Base-by-base conservation (phyloP, 768 basidiomycete species). In the Hypholoma fasciculare region DNA sequence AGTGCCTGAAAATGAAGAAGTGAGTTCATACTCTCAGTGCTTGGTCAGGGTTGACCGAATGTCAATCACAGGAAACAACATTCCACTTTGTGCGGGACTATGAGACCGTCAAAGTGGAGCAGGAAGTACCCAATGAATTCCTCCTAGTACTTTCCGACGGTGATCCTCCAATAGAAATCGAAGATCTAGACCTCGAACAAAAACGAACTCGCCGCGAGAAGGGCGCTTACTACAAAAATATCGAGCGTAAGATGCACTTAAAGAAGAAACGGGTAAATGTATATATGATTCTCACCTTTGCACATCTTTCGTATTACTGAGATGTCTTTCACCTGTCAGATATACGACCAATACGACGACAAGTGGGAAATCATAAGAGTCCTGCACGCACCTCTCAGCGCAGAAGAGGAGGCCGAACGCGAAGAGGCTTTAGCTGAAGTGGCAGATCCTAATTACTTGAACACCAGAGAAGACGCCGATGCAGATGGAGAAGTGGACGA, bases 191-290 rank as follows among this genome's bases (percentile, higher is more conserved):
- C 27, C 72, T 27, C 66, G 75, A 30, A 62, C 67, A 19, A 64
- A 65, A 63, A 37, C 57, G 46, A 13, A 50, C 69, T 20, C 64
- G 58, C 13, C 78, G 79, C 64, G 67, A 73, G 26, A 85, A 83
- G 66, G 92, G 89, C n/a, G 92, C 88, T 0, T 94, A 90, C 67
- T 94, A 93, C 74, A 94, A 92, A 73, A 88, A 87, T 67, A 92
- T 94, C 54, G 90, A 92, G 73, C 84, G 92, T 47, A 94, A 93
- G 74, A 93, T 93, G 87, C 78, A 84, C 20, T 76, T 94, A 42
- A 93, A 93, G 73, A 93, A 92, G 77, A 92, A 87, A 71, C 84
- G 92, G 7, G 83, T 82, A 16, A 90, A 90, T 69, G 92, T 92
- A 61, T 70, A 83, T 77, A 16, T 34, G 30, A 44, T 19, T 38